Conservation (phyloP, 2,329 filamentous ascomycete species). For the Colletotrichum gigasporum region DNA sequence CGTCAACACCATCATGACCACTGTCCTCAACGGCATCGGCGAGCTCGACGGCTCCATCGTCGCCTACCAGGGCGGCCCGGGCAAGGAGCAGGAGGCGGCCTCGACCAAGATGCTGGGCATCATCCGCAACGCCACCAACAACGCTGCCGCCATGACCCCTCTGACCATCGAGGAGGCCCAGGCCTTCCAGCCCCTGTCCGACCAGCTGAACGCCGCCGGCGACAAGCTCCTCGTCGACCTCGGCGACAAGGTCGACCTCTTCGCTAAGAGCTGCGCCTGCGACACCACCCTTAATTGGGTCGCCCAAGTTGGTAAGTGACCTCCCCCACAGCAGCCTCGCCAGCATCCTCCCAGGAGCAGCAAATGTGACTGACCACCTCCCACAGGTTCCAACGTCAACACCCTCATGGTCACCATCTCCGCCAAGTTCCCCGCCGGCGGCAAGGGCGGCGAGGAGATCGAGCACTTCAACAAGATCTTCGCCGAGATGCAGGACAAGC, state of each 20-base stretch:
- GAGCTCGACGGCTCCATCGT: slow-evolving; percentile 9
- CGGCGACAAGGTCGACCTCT: not conserved
- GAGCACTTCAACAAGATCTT: slow-evolving; percentile 25
- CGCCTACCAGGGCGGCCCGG: slow-evolving; percentile 16
- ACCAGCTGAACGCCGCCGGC: slow-evolving; percentile 27
- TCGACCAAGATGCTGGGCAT: slow-evolving; percentile 17
- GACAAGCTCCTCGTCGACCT: slow-evolving; percentile 30
- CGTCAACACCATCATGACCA: slow-evolving; percentile 30
- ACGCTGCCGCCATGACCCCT: slow-evolving; percentile 15
- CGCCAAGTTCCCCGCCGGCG: slow-evolving; percentile 30
- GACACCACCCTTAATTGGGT: slow-evolving; percentile 25
- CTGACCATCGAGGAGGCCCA: slow-evolving; percentile 30
- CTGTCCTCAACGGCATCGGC: slow-evolving; percentile 26
- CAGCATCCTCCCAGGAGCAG: not conserved
- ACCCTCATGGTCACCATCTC: slow-evolving; percentile 30
- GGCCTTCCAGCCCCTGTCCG: slow-evolving; percentile 30
- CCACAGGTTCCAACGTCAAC: slow-evolving; percentile 25
- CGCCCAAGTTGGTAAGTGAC: slow-evolving; percentile 19
- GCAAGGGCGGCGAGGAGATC: slow-evolving; percentile 30
- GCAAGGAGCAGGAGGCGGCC: slow-evolving; percentile 11
- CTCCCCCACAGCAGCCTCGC: accelerated
- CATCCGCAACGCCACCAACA: slow-evolving; percentile 29
- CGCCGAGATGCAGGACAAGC: slow-evolving; percentile 18
- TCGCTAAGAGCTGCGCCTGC: slow-evolving; percentile 12
- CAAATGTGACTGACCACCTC: not conserved